These are phyloP conservation scores for Vigna reflexopilosa DNA, from an alignment of 306 rosid genomes.

Conservation along the genomic window DNA sequence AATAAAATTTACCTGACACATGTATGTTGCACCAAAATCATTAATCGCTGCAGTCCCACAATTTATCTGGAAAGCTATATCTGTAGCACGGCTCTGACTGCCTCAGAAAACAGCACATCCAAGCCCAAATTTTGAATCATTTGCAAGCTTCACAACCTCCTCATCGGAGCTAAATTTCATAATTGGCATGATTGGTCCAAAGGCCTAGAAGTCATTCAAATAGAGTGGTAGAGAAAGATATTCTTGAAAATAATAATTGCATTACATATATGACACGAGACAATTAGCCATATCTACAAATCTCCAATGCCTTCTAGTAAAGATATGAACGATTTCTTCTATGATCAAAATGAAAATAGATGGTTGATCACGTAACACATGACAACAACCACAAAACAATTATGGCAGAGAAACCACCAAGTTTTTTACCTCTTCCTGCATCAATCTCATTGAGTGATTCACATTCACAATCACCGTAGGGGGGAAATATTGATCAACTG, in stretches of 20 bases:
- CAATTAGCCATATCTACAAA: conserved; percentile 35
- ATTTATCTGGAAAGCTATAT: conserved; percentile 79
- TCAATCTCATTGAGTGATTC: conserved; percentile 88
- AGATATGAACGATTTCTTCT: not conserved
- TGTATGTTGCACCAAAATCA: conserved; percentile 81
- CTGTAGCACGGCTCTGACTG: conserved; percentile 74
- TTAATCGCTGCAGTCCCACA: conserved; percentile 85
- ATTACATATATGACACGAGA: conserved; percentile 27
- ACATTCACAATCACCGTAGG: conserved; percentile 89
- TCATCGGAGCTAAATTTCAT: conserved; percentile 88
- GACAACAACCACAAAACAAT: not conserved
- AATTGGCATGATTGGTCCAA: conserved; percentile 95
- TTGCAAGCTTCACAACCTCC: conserved; percentile 82
- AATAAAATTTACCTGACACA: conserved; percentile 77
- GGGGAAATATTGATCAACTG: conserved; percentile 91
- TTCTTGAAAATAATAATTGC: conserved; percentile 27
- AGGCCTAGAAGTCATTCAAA: conserved; percentile 61
- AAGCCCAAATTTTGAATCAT: conserved; percentile 89
- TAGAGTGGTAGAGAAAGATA: conserved; percentile 26
- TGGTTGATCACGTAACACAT: conserved; percentile 3
- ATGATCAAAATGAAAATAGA: not conserved
- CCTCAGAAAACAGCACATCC: conserved; percentile 97
- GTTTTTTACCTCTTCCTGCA: conserved; percentile 93
- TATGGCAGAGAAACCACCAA: conserved; percentile 11
- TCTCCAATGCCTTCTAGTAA: conserved; percentile 20